Evolutionary conservation across 306 rosid genomes (phyloP), one percentile per base, ranked within the genome.

Genomic region (Cucumis melo): DNA sequence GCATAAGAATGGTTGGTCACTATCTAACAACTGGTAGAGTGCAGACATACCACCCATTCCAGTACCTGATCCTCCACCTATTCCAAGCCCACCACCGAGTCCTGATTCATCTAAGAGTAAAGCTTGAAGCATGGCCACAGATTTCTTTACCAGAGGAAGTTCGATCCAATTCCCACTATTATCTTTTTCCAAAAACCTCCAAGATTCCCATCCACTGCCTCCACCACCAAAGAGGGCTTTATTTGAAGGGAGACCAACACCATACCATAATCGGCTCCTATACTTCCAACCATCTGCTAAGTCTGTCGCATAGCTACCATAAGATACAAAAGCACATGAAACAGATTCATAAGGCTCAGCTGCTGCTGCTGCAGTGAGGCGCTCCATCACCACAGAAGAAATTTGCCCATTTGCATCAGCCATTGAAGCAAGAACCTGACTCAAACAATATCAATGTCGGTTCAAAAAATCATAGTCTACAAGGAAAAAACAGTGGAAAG

Each of bases 1-100:
- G 85, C 99, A 92, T 79, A 94, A 81, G 87, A 94, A 94, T 77
- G 99, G 99, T 67, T 94, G 99, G 78, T 94, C 99, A 86, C 99
- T 94, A 84, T 94, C 99, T 87, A 94, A 86, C 78, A 94, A 83
- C 84, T 94, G 96, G 89, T 88, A 94, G 65, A 94, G 91, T 53
- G 93, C 90, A 73, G 96, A 57, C 99, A 94, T 90, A 16, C 96
- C 99, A 80, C 99, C 99, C 99, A 94, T 94, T 80, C 99, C 99
- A 48, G 99, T 94, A 79, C 99, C 99, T 53, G 99, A 94, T 70
- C 99, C 99, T 82, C 95, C 91, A 60, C 99, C 99, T 60, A 94
- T 94, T 76, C 99, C 98, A 83, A 94, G 99, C 79, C 99, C 96
- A 77, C 99, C 99, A 65, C 99, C 97, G 70, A 89, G 91, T 77